Percentiles rank a stretch among this genome's conserved stretches.
phyloP scores from a whole-genome alignment of 2,329 filamentous ascomycete species.

The Xylariomycetidae sp. region DNA sequence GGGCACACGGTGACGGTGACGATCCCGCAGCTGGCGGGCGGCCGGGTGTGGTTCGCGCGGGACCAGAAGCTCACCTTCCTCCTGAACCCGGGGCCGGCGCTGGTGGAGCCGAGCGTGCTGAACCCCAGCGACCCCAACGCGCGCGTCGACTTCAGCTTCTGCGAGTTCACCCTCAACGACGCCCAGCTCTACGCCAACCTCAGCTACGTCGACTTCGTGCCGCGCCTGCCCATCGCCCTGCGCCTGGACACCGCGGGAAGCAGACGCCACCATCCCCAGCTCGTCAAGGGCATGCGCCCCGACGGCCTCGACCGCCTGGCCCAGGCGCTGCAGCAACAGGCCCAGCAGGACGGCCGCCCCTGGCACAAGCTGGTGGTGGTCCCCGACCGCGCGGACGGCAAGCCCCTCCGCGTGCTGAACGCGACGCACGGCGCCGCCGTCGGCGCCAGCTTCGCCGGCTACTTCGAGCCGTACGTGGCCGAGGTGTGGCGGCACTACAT shows the following conservation, averaged over 20 bases:
- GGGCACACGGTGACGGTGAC: slow-evolving; percentile 47
- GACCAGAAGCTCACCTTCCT: slow-evolving; percentile 51
- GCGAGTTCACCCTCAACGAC: slow-evolving; percentile 55
- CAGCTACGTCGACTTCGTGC: slow-evolving; percentile 61
- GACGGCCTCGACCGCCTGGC: slow-evolving; percentile 53
- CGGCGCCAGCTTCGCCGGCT: slow-evolving; percentile 36
- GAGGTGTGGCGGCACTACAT: slow-evolving; percentile 32
- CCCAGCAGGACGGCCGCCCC: slow-evolving; percentile 45
- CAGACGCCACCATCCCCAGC: slow-evolving; percentile 38
- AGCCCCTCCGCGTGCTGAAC: slow-evolving; percentile 35
- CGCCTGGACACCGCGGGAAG: slow-evolving; percentile 37
- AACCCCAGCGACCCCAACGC: slow-evolving; percentile 54
- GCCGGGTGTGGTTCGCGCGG: slow-evolving; percentile 57
- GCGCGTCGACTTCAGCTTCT: slow-evolving; percentile 48
- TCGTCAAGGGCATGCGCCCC: slow-evolving; percentile 51
- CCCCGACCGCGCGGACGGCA: slow-evolving; percentile 18
- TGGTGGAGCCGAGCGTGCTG: slow-evolving; percentile 62
- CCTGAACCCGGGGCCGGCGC: slow-evolving; percentile 57
- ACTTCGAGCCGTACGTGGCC: slow-evolving; percentile 37
- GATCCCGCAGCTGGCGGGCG: slow-evolving; percentile 59
- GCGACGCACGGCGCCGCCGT: slow-evolving; percentile 39
- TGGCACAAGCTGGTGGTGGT: slow-evolving; percentile 54
- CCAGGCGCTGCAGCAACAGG: slow-evolving; percentile 47
- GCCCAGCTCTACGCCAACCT: slow-evolving; percentile 58
- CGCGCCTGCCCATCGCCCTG: slow-evolving; percentile 47